Percentiles rank a stretch among this genome's conserved stretches.
Conservation (phyloP, 345 rosid genomes). For the Eucalyptus rudis region DNA sequence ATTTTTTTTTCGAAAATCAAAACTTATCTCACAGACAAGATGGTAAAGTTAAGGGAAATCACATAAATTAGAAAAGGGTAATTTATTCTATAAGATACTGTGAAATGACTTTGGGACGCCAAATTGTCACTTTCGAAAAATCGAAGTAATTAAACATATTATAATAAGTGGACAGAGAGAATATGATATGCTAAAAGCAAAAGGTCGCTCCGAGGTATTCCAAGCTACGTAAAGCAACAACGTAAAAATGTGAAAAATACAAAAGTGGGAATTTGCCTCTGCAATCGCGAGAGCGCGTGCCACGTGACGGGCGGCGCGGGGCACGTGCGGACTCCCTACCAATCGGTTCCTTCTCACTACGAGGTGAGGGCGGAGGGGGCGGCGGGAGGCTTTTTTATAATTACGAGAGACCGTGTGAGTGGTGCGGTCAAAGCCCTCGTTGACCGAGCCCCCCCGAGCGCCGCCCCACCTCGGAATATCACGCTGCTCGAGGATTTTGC, state of each 20-base stretch:
- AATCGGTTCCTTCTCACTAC: background rate
- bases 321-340: background rate
- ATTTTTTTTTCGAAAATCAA: fast-evolving
- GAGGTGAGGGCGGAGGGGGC: background rate
- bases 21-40: fast-evolving
- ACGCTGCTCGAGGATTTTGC: background rate
- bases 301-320: background rate
- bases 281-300: background rate
- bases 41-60: background rate
- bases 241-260: too few species aligned
- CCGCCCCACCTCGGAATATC: background rate
- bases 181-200: background rate
- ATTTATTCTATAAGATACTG: background rate
- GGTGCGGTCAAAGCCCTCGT: background rate
- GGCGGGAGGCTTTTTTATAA: background rate
- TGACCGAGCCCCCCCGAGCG: background rate
- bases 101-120: background rate
- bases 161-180: background rate
- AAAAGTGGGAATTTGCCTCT: background rate
- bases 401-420: background rate
- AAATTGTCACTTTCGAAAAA: background rate
- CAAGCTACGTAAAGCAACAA: too few species aligned
- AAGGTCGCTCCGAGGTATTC: background rate
- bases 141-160: background rate
- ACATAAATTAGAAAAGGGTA: background rate